Percentiles rank a stretch among this genome's conserved stretches.
Evolutionary conservation across 331 rosid species (phyloP).

Genomic region (Pyrus hybrid): DNA sequence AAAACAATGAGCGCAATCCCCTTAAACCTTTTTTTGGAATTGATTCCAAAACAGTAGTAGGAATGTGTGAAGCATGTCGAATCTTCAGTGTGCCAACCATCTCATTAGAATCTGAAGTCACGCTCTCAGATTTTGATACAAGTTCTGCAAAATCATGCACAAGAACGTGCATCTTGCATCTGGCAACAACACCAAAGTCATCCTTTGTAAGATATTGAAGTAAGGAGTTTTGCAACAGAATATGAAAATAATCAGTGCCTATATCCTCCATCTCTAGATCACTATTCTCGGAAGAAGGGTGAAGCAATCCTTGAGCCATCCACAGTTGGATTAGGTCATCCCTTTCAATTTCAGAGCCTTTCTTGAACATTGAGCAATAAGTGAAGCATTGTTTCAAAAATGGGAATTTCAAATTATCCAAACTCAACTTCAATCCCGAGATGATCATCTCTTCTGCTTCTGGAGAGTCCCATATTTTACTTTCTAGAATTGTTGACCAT

Average conservation of each 20-base stretch:
- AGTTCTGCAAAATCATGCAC: neutral
- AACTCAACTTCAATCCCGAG: neutral
- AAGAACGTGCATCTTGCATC: neutral
- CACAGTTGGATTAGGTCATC: neutral
- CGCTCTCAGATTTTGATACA: neutral
- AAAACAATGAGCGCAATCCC: neutral
- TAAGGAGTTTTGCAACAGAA: neutral
- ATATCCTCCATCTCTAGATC: neutral
- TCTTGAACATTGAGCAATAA: neutral
- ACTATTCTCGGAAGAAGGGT: neutral
- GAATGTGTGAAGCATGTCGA: too few relatives aligned
- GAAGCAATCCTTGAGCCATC: neutral
- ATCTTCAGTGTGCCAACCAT: too few relatives aligned
- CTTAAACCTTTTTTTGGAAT: neutral
- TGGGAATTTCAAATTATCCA: neutral
- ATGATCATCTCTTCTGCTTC: neutral
- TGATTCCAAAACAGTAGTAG: neutral
- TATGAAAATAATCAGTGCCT: neutral
- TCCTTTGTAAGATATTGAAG: neutral
- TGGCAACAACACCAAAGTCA: neutral
- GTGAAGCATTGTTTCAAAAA: neutral
- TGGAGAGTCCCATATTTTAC: neutral
- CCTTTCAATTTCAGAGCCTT: too few relatives aligned
- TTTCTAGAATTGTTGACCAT: neutral
- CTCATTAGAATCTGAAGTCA: too few relatives aligned